These are phyloP conservation scores for Sisymbrium altissimum DNA, from an alignment of 345 rosid species.

Conservation along the genomic window DNA sequence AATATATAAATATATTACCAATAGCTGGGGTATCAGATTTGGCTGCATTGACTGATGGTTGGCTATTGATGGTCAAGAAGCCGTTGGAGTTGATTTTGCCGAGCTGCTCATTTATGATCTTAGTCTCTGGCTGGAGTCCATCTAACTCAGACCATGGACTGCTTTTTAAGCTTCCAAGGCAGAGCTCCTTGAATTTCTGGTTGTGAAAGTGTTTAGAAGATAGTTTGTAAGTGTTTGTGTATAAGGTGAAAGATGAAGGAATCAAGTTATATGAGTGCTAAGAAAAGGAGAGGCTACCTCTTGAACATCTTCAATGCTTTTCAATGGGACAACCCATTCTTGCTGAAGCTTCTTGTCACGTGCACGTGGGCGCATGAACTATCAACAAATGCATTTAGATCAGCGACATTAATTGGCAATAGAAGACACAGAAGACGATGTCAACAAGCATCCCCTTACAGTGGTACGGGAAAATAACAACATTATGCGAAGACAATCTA, in stretches of 20 bases:
- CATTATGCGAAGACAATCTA: background rate
- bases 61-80: constrained; percentile 93
- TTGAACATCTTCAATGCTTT: constrained; percentile 62
- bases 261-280: background rate
- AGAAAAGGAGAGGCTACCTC: constrained; percentile 49
- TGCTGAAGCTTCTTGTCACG: constrained; percentile 88
- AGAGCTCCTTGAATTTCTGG: constrained; percentile 80
- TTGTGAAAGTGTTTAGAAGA: constrained; percentile 17
- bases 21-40: constrained; percentile 76
- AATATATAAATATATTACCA: constrained; percentile 38
- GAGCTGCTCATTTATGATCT: constrained; percentile 77
- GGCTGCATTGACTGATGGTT: constrained; percentile 88
- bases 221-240: constrained; percentile 13
- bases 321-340: constrained; percentile 82
- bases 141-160: constrained; percentile 98
- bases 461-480: background rate
- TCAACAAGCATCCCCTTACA: background rate
- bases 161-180: constrained; percentile 77
- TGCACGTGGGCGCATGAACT: constrained; percentile 51
- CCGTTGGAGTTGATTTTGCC: constrained; percentile 83
- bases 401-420: background rate
- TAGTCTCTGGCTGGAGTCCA: constrained; percentile 93
- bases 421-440: background rate
- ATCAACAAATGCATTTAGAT: constrained; percentile 5
- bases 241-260: background rate